phyloP scores from a whole-genome alignment of 805 yeast genomes.

The Candida ficus region DNA sequence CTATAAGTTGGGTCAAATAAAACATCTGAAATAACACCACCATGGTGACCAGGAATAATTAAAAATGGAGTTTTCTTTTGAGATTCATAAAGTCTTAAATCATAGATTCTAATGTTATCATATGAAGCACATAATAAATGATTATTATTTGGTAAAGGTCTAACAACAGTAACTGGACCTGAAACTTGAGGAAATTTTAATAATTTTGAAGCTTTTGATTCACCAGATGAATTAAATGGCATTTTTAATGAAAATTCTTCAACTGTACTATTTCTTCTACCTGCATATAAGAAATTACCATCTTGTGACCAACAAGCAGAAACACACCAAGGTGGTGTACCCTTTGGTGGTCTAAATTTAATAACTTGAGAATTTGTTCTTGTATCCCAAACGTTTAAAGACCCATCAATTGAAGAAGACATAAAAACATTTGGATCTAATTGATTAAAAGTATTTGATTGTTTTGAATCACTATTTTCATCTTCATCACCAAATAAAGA shows the following conservation, averaged over 20 bases:
- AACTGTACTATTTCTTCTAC: slow-evolving; percentile 83
- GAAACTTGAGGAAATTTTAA: slow-evolving; percentile 79
- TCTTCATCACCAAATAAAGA: slow-evolving; percentile 58
- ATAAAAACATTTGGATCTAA: slow-evolving; percentile 52
- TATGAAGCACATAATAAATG: slow-evolving; percentile 83
- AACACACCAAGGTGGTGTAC: slow-evolving; percentile 92
- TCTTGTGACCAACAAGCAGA: slow-evolving; percentile 82
- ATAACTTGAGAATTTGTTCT: slow-evolving; percentile 45
- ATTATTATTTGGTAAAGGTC: slow-evolving; percentile 73
- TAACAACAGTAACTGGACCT: slow-evolving; percentile 83
- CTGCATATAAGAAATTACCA: slow-evolving; percentile 77
- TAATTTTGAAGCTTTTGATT: slow-evolving; percentile 48
- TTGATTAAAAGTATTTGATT: slow-evolving; percentile 19
- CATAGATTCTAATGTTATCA: slow-evolving; percentile 87
- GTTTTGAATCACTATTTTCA: slow-evolving; percentile 29
- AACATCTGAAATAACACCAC: slow-evolving; percentile 77
- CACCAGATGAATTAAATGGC: slow-evolving; percentile 35
- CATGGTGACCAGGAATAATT: slow-evolving; percentile 95
- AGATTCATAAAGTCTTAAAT: slow-evolving; percentile 45
- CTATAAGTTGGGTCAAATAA: slow-evolving; percentile 83
- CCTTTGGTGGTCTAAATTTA: slow-evolving; percentile 48
- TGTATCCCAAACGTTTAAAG: slow-evolving; percentile 76
- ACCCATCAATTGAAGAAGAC: slow-evolving; percentile 81
- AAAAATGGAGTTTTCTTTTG: slow-evolving; percentile 57
- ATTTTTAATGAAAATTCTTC: slow-evolving; percentile 67